Evolutionary conservation across 2,329 filamentous ascomycete genomes (phyloP).

Genomic region (Aspergillus aculeatinus): DNA sequence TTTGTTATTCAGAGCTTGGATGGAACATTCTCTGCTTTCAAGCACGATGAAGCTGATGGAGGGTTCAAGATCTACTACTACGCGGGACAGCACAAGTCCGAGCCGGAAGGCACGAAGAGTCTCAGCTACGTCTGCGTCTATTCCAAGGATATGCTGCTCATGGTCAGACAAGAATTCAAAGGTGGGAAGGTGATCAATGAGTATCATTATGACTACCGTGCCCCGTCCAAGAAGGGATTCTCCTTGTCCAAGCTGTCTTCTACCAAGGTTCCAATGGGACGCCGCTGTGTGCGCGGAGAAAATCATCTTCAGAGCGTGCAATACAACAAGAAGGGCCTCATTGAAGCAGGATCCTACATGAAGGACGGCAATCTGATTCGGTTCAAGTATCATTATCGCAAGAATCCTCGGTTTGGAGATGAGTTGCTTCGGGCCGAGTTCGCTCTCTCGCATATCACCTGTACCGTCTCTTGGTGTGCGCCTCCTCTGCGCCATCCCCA

Average conservation of each 20-base stretch:
- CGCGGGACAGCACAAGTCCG: constrained; percentile 43
- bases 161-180: constrained; percentile 47
- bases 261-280: constrained; percentile 44
- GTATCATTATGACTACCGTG: constrained; percentile 51
- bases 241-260: constrained; percentile 26
- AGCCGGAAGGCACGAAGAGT: constrained; percentile 44
- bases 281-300: constrained; percentile 49
- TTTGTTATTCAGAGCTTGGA: constrained; percentile 50
- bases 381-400: constrained; percentile 57
- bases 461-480: constrained; percentile 56
- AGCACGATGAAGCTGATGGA: constrained; percentile 39
- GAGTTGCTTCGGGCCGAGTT: constrained; percentile 58
- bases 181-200: constrained; percentile 45
- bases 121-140: constrained; percentile 52
- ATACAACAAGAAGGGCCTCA: constrained; percentile 55
- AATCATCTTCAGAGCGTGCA: constrained; percentile 49
- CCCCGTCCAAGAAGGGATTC: constrained; percentile 25
- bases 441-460: constrained; percentile 53
- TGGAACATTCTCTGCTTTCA: constrained; percentile 52
- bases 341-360: constrained; percentile 55
- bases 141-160: constrained; percentile 47
- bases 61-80: constrained; percentile 44
- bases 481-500: constrained; percentile 52
- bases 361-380: constrained; percentile 53
- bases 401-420: constrained; percentile 54